Evolutionary conservation across 2,329 filamentous ascomycete species (phyloP), one percentile per base, ranked within the genome.

Genomic region (Macroventuria anomochaeta): DNA sequence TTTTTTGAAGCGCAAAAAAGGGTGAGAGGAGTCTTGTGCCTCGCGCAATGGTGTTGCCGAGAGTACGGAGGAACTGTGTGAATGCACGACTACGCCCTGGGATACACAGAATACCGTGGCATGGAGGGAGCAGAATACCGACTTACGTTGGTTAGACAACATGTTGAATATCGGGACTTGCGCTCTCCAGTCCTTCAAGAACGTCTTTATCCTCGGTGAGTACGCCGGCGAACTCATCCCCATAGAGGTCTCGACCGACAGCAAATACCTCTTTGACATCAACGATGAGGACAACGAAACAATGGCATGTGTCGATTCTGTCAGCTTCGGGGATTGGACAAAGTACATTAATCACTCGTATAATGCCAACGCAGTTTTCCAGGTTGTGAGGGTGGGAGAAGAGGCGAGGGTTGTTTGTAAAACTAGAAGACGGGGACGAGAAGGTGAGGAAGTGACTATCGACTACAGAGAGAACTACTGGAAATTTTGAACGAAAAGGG

Each of bases 331-430:
- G 2, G 34, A 29, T 3, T 46, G 41, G 34, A 46, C 41, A 2
- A 33, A 34, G 13, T 46, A 28, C 5, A 29, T 46, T 13, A 52
- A 52, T 5, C 41, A 46, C n/a, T 52, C 41, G 3, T 46, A 41
- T n/a, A 6, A 28, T 10, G 7, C 41, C 2, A 52, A 33, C 5
- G n/a, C 48, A 2, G 20, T 7, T 12, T 52, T 38, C 8, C 5
- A 18, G 12, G 2, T 3, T 1, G 20, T 34, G 13, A 46, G 41
- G 21, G 28, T 46, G 2, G 48, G 48, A 8, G 6, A 21, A 3
- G 29, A 28, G 12, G n/a, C 29, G 2, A 40, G 10, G 13, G 5
- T 28, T n/a, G 10, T 46, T 12, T 8, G 34, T 7, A 13, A 8
- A 18, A 5, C 33, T 5, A 5, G 0, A 13, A 31, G 21, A 13